Base-by-base conservation (phyloP, 441 rosid genomes). In the Omphalea diandra region DNA sequence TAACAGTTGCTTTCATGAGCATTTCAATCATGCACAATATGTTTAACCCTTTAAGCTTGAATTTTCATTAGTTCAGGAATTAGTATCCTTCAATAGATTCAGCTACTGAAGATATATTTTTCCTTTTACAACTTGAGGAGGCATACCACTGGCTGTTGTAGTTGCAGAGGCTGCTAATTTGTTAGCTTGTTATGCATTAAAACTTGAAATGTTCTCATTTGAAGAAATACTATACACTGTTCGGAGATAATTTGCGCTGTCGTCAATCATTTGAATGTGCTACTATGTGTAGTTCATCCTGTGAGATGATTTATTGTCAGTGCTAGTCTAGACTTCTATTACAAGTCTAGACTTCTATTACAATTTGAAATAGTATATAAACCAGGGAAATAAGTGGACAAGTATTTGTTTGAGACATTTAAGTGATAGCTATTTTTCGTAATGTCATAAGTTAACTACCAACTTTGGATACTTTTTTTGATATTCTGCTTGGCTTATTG, bases 401-500 rank as follows among this genome's bases (percentile, higher is more conserved):
- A 50, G 50, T 50, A 52, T 65, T 33, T 63, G 44, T 59, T 29
- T 6, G 29, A 61, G 65, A 38, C 54, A 54, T 68, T 55, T 56
- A 43, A 26, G 63, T 68, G 15, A 12, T 57, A 46, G 35, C 52
- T 22, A 10, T 26, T 69, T 17, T 43, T 31, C 1, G 10, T 27
- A 59, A 63, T 52, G 36, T 63, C 53, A 59, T 60, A 22, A 33
- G 54, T 12, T 69, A 47, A 61, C 35, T 17, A 8, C 60, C 74
- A 62, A 32, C 58, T 9, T 52, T 40, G 61, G 49, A n/a, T 20
- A 27, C 29, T 43, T 67, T 40, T 33, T 65, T 55, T 67, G 56
- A 46, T 64, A 63, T 75, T 75, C 46, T 67, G n/a, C 60, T 68
- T 63, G 56, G 53, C 78, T 53, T 73, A 69, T 62, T 46, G 31